A percentile compares a stretch with the other conserved stretches of the same genome.
Conservation (phyloP, 2,329 filamentous ascomycete species). For the Boeremia lycopersici region DNA sequence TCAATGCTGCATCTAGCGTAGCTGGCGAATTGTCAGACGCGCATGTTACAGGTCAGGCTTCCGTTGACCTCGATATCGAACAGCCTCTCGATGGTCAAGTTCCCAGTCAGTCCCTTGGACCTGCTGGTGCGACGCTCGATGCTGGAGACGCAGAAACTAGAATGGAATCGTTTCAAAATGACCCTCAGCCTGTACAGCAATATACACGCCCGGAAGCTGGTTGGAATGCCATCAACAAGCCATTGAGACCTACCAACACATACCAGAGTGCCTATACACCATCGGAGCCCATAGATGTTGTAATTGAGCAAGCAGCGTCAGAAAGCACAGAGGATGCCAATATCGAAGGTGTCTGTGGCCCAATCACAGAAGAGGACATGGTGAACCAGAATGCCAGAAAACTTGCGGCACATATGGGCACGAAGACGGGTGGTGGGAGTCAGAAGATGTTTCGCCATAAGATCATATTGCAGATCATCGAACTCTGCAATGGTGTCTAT, state of each 20-base stretch:
- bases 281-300: neutral
- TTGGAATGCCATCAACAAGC: slow-evolving; percentile 30
- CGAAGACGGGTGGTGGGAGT: slow-evolving; percentile 31
- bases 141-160: neutral
- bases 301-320: neutral
- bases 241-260: neutral
- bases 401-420: slow-evolving; percentile 5
- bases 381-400: slow-evolving; percentile 13
- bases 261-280: slow-evolving; percentile 31
- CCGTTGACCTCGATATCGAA: neutral
- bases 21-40: no score
- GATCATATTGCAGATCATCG: slow-evolving; percentile 61
- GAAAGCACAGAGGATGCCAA: neutral
- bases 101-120: neutral
- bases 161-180: neutral
- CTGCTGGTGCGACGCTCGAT: neutral
- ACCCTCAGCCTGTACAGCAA: neutral
- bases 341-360: slow-evolving; percentile 14
- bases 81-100: neutral
- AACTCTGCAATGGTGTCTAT: slow-evolving; percentile 61
- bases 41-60: no score
- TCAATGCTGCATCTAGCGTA: no score
- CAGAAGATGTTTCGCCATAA: slow-evolving; percentile 37
- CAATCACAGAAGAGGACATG: slow-evolving; percentile 11
- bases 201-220: neutral